Conservation (phyloP, 768 basidiomycete species). For the Agaricus subrufescens region DNA sequence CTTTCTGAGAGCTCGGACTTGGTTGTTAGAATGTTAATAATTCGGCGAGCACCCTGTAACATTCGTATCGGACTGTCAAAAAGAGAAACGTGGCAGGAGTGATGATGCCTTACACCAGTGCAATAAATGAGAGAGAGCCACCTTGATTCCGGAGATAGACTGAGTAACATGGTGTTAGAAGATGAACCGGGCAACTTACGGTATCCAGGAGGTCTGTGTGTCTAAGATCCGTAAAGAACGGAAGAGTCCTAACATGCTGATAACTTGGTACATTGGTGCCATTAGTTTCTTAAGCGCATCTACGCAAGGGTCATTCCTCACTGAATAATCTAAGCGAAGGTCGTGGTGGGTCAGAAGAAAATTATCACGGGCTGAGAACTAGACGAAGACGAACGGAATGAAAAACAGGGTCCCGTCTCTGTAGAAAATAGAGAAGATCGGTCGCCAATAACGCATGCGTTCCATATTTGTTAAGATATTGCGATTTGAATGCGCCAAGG, state of each 20-base stretch:
- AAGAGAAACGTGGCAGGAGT: neutral
- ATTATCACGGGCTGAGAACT: neutral
- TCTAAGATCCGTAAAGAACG: neutral
- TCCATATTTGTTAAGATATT: neutral
- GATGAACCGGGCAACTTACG: neutral
- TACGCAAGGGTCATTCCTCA: neutral
- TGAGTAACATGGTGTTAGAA: neutral
- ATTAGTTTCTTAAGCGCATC: neutral
- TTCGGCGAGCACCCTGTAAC: neutral
- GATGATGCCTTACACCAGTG: neutral
- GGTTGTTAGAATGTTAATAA: constrained; percentile 1
- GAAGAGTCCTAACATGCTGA: neutral
- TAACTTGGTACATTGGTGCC: neutral
- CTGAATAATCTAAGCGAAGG: neutral
- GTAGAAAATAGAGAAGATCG: constrained; percentile 5
- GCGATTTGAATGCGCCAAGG: neutral
- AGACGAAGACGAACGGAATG: neutral
- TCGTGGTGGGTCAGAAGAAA: neutral
- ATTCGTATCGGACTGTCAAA: neutral
- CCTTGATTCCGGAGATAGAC: neutral
- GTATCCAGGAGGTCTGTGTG: neutral
- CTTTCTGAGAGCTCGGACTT: neutral
- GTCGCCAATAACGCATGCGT: constrained; percentile 1
- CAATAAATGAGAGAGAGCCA: constrained; percentile 7
- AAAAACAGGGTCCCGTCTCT: constrained; percentile 6